phyloP scores from a whole-genome alignment of 495 filamentous ascomycete species.

The Hyaloscypha hepaticicola region DNA sequence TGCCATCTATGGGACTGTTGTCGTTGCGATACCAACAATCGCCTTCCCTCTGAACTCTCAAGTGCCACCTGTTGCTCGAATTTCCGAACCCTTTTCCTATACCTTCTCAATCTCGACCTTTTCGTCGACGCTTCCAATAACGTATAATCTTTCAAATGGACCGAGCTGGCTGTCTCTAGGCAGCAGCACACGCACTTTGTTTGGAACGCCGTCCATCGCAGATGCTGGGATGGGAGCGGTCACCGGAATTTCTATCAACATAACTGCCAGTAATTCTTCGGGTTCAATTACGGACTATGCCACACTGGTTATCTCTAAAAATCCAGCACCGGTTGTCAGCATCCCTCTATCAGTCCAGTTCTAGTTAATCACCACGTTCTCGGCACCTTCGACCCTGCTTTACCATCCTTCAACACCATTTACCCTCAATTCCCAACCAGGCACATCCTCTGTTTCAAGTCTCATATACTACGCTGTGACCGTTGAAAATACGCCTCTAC shows the following conservation, averaged over 20 bases:
- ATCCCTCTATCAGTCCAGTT: constrained; percentile 22
- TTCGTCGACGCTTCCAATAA: constrained; percentile 47
- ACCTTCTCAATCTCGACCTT: constrained; percentile 65
- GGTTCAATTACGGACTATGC: constrained; percentile 52
- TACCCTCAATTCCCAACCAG: constrained; percentile 23
- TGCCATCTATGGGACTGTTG: constrained; percentile 2
- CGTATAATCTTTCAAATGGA: constrained; percentile 56
- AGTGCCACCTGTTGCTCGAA: constrained; percentile 67
- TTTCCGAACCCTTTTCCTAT: constrained; percentile 58
- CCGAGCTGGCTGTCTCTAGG: constrained; percentile 68
- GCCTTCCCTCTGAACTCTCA: constrained; percentile 70
- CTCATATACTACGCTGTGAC: constrained; percentile 74
- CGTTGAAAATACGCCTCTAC: constrained; percentile 74
- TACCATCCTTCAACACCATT: constrained; percentile 29
- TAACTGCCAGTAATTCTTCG: constrained; percentile 52
- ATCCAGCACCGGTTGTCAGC: constrained; percentile 46
- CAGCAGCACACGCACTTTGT: constrained; percentile 53
- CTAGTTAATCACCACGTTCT: constrained; percentile 15
- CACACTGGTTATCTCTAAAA: constrained; percentile 54
- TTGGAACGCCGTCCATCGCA: constrained; percentile 51
- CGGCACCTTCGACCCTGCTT: constrained; percentile 22
- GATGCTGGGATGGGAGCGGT: constrained; percentile 48
- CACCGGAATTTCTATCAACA: constrained; percentile 52
- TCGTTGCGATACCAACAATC: constrained; percentile 40
- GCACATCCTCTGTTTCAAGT: constrained; percentile 28